A percentile compares a stretch with the other conserved stretches of the same genome.
These are phyloP conservation scores for Venturia nashicola DNA, from an alignment of 2,329 filamentous ascomycete species.

Conservation along the genomic window DNA sequence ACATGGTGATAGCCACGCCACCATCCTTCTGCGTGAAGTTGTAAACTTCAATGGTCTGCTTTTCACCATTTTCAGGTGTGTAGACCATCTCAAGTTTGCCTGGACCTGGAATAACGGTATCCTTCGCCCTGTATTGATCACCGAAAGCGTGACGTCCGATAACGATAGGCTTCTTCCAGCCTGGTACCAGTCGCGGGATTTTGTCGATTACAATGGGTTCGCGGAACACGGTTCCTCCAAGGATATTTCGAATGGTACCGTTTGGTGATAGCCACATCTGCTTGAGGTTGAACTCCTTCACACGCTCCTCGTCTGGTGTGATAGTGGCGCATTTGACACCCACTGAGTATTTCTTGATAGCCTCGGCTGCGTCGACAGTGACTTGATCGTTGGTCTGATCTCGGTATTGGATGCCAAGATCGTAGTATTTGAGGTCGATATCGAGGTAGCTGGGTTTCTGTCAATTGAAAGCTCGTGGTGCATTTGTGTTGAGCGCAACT, in stretches of 20 bases:
- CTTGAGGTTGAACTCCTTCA: constrained; percentile 98
- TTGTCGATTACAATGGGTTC: constrained; percentile 94
- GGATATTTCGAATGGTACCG: constrained; percentile 62
- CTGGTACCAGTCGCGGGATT: constrained; percentile 85
- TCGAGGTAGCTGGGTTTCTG: constrained; percentile 48
- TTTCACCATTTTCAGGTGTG: constrained; percentile 62
- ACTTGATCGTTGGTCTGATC: constrained; percentile 95
- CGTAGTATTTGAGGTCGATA: constrained; percentile 97
- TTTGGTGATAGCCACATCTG: constrained; percentile 99
- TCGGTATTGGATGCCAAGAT: constrained; percentile 84
- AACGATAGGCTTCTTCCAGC: constrained; percentile 98
- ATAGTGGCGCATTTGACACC: constrained; percentile 99
- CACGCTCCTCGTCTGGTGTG: constrained; percentile 90
- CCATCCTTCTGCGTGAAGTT: constrained; percentile 70
- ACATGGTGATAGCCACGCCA: constrained; percentile 86
- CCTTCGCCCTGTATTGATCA: constrained; percentile 96
- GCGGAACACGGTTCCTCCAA: constrained; percentile 94
- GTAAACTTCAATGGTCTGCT: constrained; percentile 79
- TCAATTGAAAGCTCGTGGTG: neutral
- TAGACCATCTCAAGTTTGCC: constrained; percentile 92
- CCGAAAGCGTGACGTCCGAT: constrained; percentile 97
- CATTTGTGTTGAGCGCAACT: neutral
- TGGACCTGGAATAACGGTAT: constrained; percentile 67
- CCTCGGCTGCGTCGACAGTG: constrained; percentile 86
- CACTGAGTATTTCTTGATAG: constrained; percentile 97